Conservation (phyloP, 768 basidiomycete genomes). For the Aureoboletus auriporus region DNA sequence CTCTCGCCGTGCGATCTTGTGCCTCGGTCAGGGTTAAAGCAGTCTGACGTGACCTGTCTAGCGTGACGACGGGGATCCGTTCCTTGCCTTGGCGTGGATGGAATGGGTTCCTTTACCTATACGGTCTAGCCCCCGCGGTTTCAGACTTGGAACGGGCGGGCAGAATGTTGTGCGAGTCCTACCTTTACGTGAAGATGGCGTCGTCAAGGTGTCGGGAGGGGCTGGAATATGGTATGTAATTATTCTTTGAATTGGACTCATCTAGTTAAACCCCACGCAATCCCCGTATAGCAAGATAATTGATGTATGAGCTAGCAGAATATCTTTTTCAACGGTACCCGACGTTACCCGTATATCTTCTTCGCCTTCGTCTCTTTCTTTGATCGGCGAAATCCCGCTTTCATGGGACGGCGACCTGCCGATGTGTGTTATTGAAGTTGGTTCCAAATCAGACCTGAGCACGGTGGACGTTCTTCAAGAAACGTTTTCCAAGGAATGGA, state of each 20-base stretch:
- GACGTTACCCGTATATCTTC: conserved; percentile 37
- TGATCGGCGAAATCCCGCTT: conserved; percentile 21
- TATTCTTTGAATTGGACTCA: not conserved
- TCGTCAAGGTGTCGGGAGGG: conserved; percentile 26
- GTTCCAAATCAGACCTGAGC: conserved; percentile 48
- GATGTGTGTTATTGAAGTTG: conserved; percentile 50
- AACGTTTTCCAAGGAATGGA: conserved; percentile 25
- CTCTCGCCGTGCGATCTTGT: not conserved
- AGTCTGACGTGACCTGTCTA: conserved; percentile 21
- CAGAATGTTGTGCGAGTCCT: conserved; percentile 45
- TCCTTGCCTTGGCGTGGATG: conserved; percentile 67
- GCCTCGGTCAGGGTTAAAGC: no score
- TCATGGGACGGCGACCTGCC: conserved; percentile 43
- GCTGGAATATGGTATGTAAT: conserved; percentile 25
- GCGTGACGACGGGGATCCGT: conserved; percentile 68
- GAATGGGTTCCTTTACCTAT: conserved; percentile 65
- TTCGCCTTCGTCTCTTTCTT: conserved; percentile 8
- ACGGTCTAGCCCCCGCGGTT: conserved; percentile 49
- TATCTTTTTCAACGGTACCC: conserved; percentile 65
- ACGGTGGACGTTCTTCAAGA: conserved; percentile 17
- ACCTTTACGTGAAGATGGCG: conserved; percentile 38
- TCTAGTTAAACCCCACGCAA: not conserved
- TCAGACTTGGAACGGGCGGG: conserved; percentile 51
- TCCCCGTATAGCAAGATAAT: conserved; percentile 52
- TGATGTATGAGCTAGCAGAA: conserved; percentile 65